phyloP scores from a whole-genome alignment of 2,329 filamentous ascomycete genomes.

The Aspergillus spinulosporus region DNA sequence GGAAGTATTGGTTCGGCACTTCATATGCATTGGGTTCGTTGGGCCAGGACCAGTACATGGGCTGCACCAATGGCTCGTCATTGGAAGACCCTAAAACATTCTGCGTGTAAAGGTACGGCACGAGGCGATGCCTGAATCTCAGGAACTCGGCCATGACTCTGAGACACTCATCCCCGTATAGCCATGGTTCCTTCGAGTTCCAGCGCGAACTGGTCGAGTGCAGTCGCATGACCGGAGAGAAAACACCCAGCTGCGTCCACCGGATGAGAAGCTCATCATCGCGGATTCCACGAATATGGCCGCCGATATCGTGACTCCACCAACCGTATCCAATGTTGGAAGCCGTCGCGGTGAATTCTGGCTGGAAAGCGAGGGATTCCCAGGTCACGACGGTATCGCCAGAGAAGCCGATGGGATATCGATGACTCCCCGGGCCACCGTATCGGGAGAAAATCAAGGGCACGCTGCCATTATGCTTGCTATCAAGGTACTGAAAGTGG shows the following conservation, averaged over 20 bases:
- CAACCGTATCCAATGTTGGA: slow-evolving; percentile 68
- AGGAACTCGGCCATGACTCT: slow-evolving; percentile 53
- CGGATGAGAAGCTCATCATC: slow-evolving; percentile 61
- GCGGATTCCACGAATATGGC: slow-evolving; percentile 57
- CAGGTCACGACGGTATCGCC: slow-evolving; percentile 62
- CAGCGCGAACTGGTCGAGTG: slow-evolving; percentile 61
- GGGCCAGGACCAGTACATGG: slow-evolving; percentile 64
- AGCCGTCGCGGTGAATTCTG: slow-evolving; percentile 66
- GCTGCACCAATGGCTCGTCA: slow-evolving; percentile 57
- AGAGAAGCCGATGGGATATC: slow-evolving; percentile 66
- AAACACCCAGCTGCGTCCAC: slow-evolving; percentile 64
- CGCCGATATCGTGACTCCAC: slow-evolving; percentile 70
- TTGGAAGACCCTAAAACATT: slow-evolving; percentile 50
- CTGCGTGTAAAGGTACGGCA: slow-evolving; percentile 63
- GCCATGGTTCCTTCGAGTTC: slow-evolving; percentile 64
- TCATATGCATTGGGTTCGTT: slow-evolving; percentile 55
- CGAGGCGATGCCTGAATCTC: slow-evolving; percentile 57
- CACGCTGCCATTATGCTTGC: slow-evolving; percentile 41
- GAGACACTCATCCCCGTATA: slow-evolving; percentile 50
- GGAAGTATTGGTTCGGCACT: slow-evolving; percentile 60
- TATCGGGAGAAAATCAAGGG: slow-evolving; percentile 63
- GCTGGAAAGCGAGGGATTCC: slow-evolving; percentile 63
- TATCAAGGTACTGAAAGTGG: slow-evolving; percentile 64
- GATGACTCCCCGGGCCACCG: slow-evolving; percentile 62
- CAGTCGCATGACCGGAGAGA: slow-evolving; percentile 62